These are phyloP conservation scores for Suaeda aralocaspica DNA, from an alignment of 148 eudicot species.

Conservation along the genomic window DNA sequence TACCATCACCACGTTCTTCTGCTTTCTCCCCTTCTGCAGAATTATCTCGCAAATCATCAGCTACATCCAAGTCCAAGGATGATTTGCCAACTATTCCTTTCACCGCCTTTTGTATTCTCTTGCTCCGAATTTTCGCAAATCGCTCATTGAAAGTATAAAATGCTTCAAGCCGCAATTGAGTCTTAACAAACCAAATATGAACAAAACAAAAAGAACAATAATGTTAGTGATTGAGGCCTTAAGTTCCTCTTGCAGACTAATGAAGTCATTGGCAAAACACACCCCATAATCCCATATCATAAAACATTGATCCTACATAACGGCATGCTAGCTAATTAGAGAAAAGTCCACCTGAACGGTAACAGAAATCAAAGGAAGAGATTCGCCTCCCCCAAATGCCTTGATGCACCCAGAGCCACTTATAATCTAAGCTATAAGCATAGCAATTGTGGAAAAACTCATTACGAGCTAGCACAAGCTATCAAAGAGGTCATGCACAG, in stretches of 20 bases:
- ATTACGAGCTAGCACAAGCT: not conserved
- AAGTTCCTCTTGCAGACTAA: not conserved
- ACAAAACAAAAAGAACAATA: constrained; percentile 7
- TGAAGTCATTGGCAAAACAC: not conserved
- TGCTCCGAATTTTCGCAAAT: constrained; percentile 95
- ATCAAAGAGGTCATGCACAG: not conserved
- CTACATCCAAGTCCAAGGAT: constrained; percentile 38
- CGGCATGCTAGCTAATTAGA: not conserved
- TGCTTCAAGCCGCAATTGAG: constrained; percentile 94
- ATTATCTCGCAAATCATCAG: constrained; percentile 27
- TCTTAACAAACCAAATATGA: constrained; percentile 40
- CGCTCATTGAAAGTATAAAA: constrained; percentile 93
- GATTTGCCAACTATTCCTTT: constrained; percentile 58
- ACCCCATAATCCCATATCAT: not conserved
- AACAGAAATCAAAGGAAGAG: not conserved
- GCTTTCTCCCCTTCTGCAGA: constrained; percentile 41
- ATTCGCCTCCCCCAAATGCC: too few species aligned
- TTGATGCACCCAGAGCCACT: not conserved
- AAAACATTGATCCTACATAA: not conserved
- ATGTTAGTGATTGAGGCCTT: not conserved
- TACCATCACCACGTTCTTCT: constrained; percentile 23
- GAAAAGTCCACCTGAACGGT: too few species aligned
- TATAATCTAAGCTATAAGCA: too few species aligned
- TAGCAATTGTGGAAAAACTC: too few species aligned
- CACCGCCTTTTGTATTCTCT: constrained; percentile 78